Evolutionary conservation across 208 protist genomes (phyloP).

Genomic region (Vickermania ingenoplastis): DNA sequence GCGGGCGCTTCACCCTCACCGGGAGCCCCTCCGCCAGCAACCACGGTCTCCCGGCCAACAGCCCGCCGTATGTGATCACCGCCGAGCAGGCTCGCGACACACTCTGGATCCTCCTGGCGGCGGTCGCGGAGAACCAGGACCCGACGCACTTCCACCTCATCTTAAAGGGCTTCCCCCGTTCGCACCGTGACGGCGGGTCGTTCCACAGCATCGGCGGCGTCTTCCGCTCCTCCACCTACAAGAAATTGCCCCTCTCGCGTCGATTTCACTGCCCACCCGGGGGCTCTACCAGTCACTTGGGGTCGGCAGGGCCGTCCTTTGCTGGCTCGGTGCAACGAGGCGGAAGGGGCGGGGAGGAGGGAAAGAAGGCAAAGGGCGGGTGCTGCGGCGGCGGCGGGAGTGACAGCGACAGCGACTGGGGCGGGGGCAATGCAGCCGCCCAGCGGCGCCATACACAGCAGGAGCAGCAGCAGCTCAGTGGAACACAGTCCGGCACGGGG

Average conservation of each 20-base stretch:
- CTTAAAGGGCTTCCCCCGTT: constrained; percentile 12
- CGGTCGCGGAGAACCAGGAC: constrained; percentile 24
- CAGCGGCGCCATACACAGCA: background rate
- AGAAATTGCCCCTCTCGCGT: background rate
- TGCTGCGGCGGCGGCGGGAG: background rate
- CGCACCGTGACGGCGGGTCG: background rate
- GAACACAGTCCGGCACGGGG: constrained; percentile 3
- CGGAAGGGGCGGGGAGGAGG: background rate
- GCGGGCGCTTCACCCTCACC: background rate
- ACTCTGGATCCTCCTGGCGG: constrained; percentile 49
- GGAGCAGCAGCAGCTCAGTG: background rate
- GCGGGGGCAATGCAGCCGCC: background rate
- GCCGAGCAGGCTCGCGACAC: constrained; percentile 47
- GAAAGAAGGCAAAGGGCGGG: background rate
- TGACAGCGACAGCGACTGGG: background rate
- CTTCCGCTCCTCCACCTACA: background rate
- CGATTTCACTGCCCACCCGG: background rate
- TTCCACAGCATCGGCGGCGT: background rate
- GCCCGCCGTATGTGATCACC: constrained; percentile 29
- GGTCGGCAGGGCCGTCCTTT: background rate
- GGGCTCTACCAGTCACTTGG: background rate
- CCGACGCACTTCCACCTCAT: constrained; percentile 12
- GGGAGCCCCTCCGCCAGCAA: background rate
- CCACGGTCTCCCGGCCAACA: constrained; percentile 5
- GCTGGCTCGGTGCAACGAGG: background rate